Evolutionary conservation across 345 rosid species (phyloP).

Genomic region (Atalantia buxifolia): DNA sequence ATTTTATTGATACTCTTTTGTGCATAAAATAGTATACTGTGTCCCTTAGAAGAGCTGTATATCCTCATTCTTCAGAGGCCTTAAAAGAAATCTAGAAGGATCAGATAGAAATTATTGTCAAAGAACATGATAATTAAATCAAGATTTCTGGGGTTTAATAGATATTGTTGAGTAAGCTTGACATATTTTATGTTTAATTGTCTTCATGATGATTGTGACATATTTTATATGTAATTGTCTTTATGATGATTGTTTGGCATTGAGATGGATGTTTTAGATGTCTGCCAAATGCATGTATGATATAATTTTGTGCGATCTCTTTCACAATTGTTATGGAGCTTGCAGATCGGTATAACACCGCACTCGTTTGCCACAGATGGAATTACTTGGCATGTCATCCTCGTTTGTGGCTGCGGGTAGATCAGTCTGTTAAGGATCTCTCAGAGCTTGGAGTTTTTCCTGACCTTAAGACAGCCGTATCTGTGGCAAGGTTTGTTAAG

Average conservation of each 20-base stretch:
- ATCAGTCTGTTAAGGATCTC: constrained; percentile 56
- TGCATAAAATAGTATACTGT: not conserved
- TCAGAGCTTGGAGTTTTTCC: constrained; percentile 70
- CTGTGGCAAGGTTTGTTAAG: constrained; percentile 82
- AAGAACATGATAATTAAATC: not conserved
- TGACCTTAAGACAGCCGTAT: constrained; percentile 69
- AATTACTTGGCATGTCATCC: constrained; percentile 90
- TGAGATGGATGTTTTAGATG: not conserved
- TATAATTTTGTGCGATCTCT: constrained; percentile 24
- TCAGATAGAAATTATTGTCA: too few relatives aligned
- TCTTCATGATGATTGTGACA: not conserved
- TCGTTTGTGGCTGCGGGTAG: constrained; percentile 90
- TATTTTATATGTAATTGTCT: not conserved
- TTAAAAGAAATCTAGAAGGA: not conserved
- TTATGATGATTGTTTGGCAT: not conserved
- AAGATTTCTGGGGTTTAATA: not conserved
- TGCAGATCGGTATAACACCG: constrained; percentile 99
- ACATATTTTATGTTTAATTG: not conserved
- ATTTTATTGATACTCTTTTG: not conserved
- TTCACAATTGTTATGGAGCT: constrained; percentile 55
- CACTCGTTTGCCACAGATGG: constrained; percentile 99
- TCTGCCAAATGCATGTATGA: not conserved
- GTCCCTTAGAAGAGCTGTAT: not conserved
- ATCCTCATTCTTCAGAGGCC: not conserved
- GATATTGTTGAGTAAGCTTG: not conserved